Conservation (phyloP, 2,329 filamentous ascomycete genomes). For the Pezicula neosporulosa region DNA sequence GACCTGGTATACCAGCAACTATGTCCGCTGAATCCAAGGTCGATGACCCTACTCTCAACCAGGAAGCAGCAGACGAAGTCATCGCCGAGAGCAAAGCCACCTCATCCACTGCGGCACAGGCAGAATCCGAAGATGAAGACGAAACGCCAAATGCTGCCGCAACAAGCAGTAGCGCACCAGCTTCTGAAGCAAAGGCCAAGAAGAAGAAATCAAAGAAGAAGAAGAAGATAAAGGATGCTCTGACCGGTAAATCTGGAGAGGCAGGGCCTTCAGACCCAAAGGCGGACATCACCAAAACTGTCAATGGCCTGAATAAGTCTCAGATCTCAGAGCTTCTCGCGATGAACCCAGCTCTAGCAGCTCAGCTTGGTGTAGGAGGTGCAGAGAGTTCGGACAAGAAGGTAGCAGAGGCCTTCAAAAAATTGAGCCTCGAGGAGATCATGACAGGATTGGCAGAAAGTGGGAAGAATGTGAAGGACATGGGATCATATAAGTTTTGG, state of each 20-base stretch:
- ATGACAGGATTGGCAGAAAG: slow-evolving; percentile 72
- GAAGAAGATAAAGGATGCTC: slow-evolving; percentile 50
- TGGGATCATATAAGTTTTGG: slow-evolving; percentile 99
- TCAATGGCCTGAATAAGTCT: slow-evolving; percentile 47
- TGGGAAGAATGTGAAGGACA: slow-evolving; percentile 90
- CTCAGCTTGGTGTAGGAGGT: slow-evolving; percentile 43
- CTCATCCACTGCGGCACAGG: slow-evolving; percentile 40
- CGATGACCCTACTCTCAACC: slow-evolving; percentile 47
- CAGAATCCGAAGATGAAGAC: slow-evolving; percentile 45
- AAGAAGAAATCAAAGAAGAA: slow-evolving; percentile 66
- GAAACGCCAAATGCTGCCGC: slow-evolving; percentile 27
- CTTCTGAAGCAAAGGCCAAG: slow-evolving; percentile 32
- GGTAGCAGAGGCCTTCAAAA: slow-evolving; percentile 52
- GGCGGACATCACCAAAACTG: slow-evolving; percentile 41
- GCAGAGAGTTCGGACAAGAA: slow-evolving; percentile 32
- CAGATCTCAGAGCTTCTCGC: slow-evolving; percentile 64
- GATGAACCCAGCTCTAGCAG: slow-evolving; percentile 69
- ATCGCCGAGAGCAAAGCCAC: slow-evolving; percentile 20
- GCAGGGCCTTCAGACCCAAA: slow-evolving; percentile 31
- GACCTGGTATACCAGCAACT: slow-evolving; percentile 5
- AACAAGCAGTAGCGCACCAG: slow-evolving; percentile 23
- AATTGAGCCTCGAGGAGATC: slow-evolving; percentile 66
- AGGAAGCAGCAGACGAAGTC: slow-evolving; percentile 33
- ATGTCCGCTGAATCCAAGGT: slow-evolving; percentile 63
- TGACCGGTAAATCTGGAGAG: slow-evolving; percentile 25